phyloP scores from a whole-genome alignment of 805 yeast species.

The Torulaspora microellipsoides region DNA sequence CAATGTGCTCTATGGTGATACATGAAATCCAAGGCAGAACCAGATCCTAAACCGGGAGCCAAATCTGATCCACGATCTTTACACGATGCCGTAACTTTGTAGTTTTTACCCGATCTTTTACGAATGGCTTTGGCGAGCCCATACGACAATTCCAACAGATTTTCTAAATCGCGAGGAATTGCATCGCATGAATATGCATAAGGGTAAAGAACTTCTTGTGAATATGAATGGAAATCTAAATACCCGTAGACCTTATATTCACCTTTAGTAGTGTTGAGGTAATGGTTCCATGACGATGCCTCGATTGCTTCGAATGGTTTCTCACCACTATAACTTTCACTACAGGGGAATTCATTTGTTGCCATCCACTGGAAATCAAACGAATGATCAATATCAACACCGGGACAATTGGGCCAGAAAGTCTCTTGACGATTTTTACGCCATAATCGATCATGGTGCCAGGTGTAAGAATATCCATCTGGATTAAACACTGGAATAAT shows the following conservation, averaged over 20 bases:
- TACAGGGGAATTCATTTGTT: constrained; percentile 66
- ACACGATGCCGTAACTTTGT: constrained; percentile 73
- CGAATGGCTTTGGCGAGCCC: constrained; percentile 75
- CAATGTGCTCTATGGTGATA: constrained; percentile 75
- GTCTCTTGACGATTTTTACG: constrained; percentile 82
- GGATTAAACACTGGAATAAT: constrained; percentile 85
- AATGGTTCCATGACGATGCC: constrained; percentile 45
- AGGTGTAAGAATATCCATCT: constrained; percentile 83
- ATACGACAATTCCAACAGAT: constrained; percentile 72
- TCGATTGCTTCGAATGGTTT: constrained; percentile 63
- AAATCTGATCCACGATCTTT: constrained; percentile 71
- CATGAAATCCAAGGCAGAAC: constrained; percentile 78
- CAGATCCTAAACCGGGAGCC: constrained; percentile 71
- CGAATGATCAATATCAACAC: constrained; percentile 84
- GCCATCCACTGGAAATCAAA: constrained; percentile 69
- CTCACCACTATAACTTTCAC: constrained; percentile 80
- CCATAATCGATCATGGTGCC: constrained; percentile 83
- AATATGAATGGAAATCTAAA: constrained; percentile 78
- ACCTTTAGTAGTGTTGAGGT: constrained; percentile 39
- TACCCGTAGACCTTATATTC: constrained; percentile 68
- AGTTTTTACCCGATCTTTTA: constrained; percentile 54
- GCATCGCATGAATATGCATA: constrained; percentile 75
- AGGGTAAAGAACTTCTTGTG: constrained; percentile 79
- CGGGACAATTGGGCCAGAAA: constrained; percentile 59
- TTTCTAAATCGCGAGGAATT: constrained; percentile 74